phyloP scores from a whole-genome alignment of 208 protist species.

The Crithidia fasciculata region DNA sequence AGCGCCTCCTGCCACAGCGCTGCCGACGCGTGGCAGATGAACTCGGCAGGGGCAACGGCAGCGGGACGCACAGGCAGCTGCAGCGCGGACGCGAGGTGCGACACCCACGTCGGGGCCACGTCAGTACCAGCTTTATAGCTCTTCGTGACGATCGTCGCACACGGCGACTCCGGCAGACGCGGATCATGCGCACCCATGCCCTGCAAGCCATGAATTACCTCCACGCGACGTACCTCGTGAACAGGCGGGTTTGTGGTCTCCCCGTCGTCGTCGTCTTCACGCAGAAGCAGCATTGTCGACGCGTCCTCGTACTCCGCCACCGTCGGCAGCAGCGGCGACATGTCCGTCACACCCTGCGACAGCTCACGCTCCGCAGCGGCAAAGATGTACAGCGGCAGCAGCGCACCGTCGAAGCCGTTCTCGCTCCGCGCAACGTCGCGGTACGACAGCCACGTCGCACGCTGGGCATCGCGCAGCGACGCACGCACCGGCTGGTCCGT shows the following conservation, averaged over 20 bases:
- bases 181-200: not conserved
- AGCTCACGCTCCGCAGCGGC: constrained; percentile 6
- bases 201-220: not conserved
- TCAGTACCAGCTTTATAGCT: not conserved
- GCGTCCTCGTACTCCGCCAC: constrained; percentile 17
- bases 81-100: not conserved
- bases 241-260: not conserved
- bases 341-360: not conserved
- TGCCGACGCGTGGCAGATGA: constrained; percentile 13
- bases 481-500: constrained; percentile 7
- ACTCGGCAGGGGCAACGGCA: constrained; percentile 20
- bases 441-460: not conserved
- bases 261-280: not conserved
- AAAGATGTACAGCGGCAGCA: constrained; percentile 16
- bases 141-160: not conserved
- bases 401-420: constrained; percentile 9
- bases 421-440: not conserved
- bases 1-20: constrained; percentile 42
- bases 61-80: constrained; percentile 12
- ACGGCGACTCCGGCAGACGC: constrained; percentile 3
- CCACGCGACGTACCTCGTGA: constrained; percentile 1
- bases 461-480: constrained; percentile 2
- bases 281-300: not conserved
- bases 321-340: constrained; percentile 15
- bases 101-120: not conserved